Percentiles rank a stretch among this genome's conserved stretches.
phyloP scores from a whole-genome alignment of 352 stramenopile genomes.

The Thalassiosira exigua region DNA sequence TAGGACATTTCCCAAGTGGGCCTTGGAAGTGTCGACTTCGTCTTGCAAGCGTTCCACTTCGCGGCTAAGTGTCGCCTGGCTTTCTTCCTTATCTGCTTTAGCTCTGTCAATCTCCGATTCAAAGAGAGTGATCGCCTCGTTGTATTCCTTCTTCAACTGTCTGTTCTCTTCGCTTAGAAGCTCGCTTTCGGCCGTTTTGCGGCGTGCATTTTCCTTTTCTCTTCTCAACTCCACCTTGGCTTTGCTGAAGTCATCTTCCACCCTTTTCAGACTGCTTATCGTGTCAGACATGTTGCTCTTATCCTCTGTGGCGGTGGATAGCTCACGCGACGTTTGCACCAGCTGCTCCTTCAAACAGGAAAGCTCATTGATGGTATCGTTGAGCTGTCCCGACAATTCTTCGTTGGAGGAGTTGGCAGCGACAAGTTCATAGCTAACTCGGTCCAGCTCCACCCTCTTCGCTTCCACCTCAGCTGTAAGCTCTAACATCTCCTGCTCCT shows the following conservation, averaged over 20 bases:
- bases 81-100: constrained; percentile 33
- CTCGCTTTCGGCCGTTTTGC: constrained; percentile 16
- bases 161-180: constrained; percentile 25
- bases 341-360: constrained; percentile 21
- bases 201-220: constrained; percentile 15
- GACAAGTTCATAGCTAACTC: constrained; percentile 8
- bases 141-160: constrained; percentile 44
- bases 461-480: constrained; percentile 9
- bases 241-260: background rate
- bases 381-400: constrained; percentile 24
- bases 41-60: constrained; percentile 21
- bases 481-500: constrained; percentile 24
- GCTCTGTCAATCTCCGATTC: constrained; percentile 39
- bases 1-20: constrained; percentile 43
- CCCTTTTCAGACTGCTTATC: constrained; percentile 1
- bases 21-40: constrained; percentile 27
- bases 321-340: constrained; percentile 22
- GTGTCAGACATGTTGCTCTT: background rate
- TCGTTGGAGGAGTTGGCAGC: constrained; percentile 12
- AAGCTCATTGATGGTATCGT: constrained; percentile 41
- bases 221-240: constrained; percentile 35
- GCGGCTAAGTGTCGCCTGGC: background rate
- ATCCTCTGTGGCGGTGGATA: constrained; percentile 26
- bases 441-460: constrained; percentile 29
- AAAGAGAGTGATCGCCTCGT: constrained; percentile 38